Evolutionary conservation across 192 early-diverging fungal genomes (phyloP).

Genomic region (Pilobolus umbonatus): DNA sequence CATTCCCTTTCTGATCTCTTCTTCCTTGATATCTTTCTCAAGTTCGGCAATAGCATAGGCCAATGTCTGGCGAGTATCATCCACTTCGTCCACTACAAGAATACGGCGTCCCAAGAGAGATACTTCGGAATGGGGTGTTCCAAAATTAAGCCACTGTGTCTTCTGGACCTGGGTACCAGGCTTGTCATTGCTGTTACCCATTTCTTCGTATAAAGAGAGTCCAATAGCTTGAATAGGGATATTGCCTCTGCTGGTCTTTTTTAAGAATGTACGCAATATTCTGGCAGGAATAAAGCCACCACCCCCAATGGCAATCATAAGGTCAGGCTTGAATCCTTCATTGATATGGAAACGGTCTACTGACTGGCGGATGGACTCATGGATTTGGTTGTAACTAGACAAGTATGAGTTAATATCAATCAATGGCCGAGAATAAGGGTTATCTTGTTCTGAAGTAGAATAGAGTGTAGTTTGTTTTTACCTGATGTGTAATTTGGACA

Average conservation of each 20-base stretch:
- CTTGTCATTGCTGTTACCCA: slow-evolving; percentile 30
- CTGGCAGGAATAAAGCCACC: slow-evolving; percentile 78
- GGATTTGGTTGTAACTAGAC: slow-evolving; percentile 55
- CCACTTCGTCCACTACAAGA: slow-evolving; percentile 76
- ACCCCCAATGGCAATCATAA: slow-evolving; percentile 73
- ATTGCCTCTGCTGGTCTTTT: slow-evolving; percentile 61
- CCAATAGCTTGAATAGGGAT: slow-evolving; percentile 78
- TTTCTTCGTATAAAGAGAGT: slow-evolving; percentile 70
- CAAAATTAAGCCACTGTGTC: slow-evolving; percentile 81
- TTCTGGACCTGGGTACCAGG: slow-evolving; percentile 63
- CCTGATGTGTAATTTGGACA: slow-evolving; percentile 21
- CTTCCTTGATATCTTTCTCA: slow-evolving; percentile 56
- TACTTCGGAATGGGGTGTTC: slow-evolving; percentile 52
- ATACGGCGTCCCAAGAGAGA: slow-evolving; percentile 66
- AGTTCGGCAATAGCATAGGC: slow-evolving; percentile 71
- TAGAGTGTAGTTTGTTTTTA: slow-evolving; percentile 2
- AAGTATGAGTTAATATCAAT: slow-evolving; percentile 7
- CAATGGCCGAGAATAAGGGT: no score
- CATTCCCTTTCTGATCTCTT: slow-evolving; percentile 23
- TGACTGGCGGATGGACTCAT: slow-evolving; percentile 51
- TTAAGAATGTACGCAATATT: slow-evolving; percentile 69
- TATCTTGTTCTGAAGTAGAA: not conserved
- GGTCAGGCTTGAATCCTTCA: slow-evolving; percentile 62
- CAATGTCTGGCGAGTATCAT: slow-evolving; percentile 70
- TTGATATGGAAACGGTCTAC: slow-evolving; percentile 53